Base-by-base conservation (phyloP, 176 grass and related monocot genomes). In the Poa annua region DNA sequence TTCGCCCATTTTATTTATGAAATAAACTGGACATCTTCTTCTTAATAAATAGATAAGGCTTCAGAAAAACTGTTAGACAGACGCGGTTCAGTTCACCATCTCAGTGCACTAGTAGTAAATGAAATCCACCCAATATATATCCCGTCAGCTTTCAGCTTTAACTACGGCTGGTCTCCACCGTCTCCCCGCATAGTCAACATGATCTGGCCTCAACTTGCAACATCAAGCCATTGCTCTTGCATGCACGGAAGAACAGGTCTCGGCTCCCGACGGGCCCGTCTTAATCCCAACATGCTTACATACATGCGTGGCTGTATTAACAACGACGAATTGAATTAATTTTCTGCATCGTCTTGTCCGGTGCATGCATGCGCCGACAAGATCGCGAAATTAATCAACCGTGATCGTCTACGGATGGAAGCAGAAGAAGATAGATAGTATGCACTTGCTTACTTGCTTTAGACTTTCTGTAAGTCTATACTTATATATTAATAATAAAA, bases 181-280 rank as follows among this genome's bases (percentile, higher is more conserved):
- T 3, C 39, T 12, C 20, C 19, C 26, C 0, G 38, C 4, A 26
- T 60, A 19, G 20, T 14, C 25, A 59, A 12, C 52, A 8, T 14
- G 10, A 66, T 34, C 71, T 75, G 57, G 57, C 65, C 42, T 52
- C 71, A 84, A n/a, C 70, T 81, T 41, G 80, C 51, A 52, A 71
- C 66, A 24, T 32, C 50, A 57, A 26, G 13, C 6, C 42, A 10
- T 44, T 44, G 39, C 24, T 32, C 8, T 7, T n/a, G 35, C 29
- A 9, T 6, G 38, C 38, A 41, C 38, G 38, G 38, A 35, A 38
- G 38, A 35, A 38, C 24, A 45, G 55, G 29, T 5, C 25, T 74
- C 5, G 21, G 56, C 56, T 44, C 11, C 42, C 9, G 42, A 44
- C 42, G 42, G 42, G 8, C 9, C 42, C 42, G 42, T 44, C 42